A percentile compares a stretch with the other conserved stretches of the same genome.
phyloP scores from a whole-genome alignment of 169 alveolate species.

The Cardiosporidium cionae region DNA sequence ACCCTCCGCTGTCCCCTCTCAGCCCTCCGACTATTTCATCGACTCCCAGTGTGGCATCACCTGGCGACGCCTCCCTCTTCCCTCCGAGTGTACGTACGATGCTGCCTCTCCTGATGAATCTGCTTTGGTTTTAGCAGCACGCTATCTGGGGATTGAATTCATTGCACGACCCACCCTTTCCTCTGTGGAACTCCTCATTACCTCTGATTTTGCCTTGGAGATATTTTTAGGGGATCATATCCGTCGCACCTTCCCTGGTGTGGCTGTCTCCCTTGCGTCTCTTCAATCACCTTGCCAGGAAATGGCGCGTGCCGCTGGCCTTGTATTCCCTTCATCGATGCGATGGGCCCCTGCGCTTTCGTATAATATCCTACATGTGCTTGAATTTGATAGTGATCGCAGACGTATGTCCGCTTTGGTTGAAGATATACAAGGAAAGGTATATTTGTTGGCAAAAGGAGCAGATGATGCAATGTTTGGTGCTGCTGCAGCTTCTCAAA shows the following conservation, averaged over 20 bases:
- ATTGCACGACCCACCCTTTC: neutral
- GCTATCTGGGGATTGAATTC: slow-evolving; percentile 38
- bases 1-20: too few species aligned
- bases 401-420: slow-evolving; percentile 87
- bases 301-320: too few species aligned
- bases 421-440: slow-evolving; percentile 22
- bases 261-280: neutral
- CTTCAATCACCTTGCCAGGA: too few species aligned
- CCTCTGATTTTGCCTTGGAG: slow-evolving; percentile 1
- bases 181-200: neutral
- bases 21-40: neutral
- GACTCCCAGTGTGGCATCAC: neutral
- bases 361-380: slow-evolving; percentile 62
- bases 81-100: slow-evolving; percentile 36
- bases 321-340: too few species aligned
- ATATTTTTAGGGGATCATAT: neutral
- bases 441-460: slow-evolving; percentile 58
- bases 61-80: neutral
- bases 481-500: neutral
- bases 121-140: slow-evolving; percentile 59
- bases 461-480: slow-evolving; percentile 58
- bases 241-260: neutral
- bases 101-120: slow-evolving; percentile 76
- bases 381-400: slow-evolving; percentile 81
- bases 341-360: slow-evolving; percentile 8